Base-by-base conservation (phyloP, 495 filamentous ascomycete species). In the Annulohypoxylon nitens region DNA sequence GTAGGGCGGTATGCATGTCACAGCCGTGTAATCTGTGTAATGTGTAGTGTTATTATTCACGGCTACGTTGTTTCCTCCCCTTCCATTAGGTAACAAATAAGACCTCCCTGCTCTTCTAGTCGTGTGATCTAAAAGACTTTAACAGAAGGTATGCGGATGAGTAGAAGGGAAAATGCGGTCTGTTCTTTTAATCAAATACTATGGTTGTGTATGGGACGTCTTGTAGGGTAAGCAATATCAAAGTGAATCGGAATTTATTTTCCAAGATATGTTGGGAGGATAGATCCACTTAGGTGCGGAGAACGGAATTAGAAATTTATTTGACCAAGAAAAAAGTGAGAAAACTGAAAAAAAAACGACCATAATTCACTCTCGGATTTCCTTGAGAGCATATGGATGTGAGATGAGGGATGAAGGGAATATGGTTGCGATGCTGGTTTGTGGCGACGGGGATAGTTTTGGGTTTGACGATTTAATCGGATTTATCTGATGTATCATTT, bases 111-210 rank as follows among this genome's bases (percentile, higher is more conserved):
- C 10, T 33, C n/a, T 14, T n/a, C 16, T 20, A 6, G 65, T 61
- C 57, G 57, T 68, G 65, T 61, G 65, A 68, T 48, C 20, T 26
- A 1, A 54, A 48, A 14, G 26, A 23, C 26, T 41, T 63, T 63
- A 45, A 23, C 1, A 23, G 45, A 50, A 64, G 25, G 53, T 34
- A 36, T 48, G 39, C 37, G 47, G 18, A 68, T 68, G 54, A 64
- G 70, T 64, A 65, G 25, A 26, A 16, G 33, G 33, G 34, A 73
- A 73, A 73, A 64, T 54, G 64, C 70, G 70, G 70, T 73, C 70
- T 67, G 64, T 37, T 53, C 8, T 51, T 59, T 64, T 69, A 73
- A 69, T 69, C 60, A 73, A 69, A 51, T n/a, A 50, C 8, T 64
- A 65, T 43, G 64, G 58, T 47, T 3, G 33, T 9, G 33, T 60